Evolutionary conservation across 2,329 filamentous ascomycete species (phyloP).

Genomic region (Colletotrichum nymphaeae): DNA sequence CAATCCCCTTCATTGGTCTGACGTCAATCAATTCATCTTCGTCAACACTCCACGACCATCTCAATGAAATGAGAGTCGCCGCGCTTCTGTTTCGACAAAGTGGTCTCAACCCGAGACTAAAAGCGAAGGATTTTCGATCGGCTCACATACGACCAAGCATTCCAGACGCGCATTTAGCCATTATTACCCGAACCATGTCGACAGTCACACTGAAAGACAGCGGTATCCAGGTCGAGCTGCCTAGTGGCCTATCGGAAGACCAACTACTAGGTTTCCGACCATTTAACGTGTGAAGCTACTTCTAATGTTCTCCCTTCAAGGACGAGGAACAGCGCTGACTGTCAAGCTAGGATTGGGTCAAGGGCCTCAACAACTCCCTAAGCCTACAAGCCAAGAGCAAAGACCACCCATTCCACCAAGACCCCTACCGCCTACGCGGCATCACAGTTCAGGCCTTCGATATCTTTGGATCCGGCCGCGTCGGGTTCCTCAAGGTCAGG

Average conservation of each 20-base stretch:
- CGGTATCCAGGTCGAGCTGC: conserved; percentile 55
- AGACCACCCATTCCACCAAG: conserved; percentile 63
- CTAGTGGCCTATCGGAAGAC: conserved; percentile 55
- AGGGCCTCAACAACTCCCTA: conserved; percentile 59
- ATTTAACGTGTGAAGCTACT: conserved; percentile 53
- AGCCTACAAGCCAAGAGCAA: conserved; percentile 52
- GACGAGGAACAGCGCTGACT: conserved; percentile 3
- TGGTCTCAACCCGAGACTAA: not conserved
- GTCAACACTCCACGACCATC: not conserved
- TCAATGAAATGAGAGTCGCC: not conserved
- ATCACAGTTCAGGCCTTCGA: conserved; percentile 66
- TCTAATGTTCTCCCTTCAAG: not conserved
- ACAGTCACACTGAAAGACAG: conserved; percentile 52
- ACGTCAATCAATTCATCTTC: conserved; percentile 23
- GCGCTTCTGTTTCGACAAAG: not conserved
- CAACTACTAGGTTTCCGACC: conserved; percentile 60
- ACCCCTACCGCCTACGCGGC: conserved; percentile 63
- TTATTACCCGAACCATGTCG: conserved; percentile 45
- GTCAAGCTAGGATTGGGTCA: conserved; percentile 58
- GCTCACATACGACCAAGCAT: not conserved
- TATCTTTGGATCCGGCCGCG: conserved; percentile 55
- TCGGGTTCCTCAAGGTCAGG: conserved; percentile 69
- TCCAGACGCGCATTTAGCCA: accelerated
- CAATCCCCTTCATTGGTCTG: not conserved
- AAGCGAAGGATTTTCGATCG: not conserved